These are phyloP conservation scores for Hibiscus tridactylites DNA, from an alignment of 345 rosid genomes.

Conservation along the genomic window DNA sequence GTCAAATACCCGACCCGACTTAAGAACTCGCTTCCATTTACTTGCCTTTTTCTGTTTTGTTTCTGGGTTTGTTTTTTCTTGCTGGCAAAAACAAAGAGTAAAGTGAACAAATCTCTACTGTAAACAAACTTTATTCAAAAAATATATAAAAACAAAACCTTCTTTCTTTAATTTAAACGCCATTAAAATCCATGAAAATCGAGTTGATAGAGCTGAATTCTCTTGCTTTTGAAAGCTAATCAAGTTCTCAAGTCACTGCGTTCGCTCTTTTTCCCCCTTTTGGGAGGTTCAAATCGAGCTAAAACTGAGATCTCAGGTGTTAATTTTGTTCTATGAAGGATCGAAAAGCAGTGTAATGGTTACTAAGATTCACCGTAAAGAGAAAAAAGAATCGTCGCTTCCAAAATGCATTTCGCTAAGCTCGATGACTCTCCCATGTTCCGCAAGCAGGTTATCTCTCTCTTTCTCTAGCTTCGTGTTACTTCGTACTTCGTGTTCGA, in stretches of 20 bases:
- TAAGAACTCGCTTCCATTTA: background rate
- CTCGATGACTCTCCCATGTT: constrained; percentile 99
- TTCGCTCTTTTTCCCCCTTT: background rate
- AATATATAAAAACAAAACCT: background rate
- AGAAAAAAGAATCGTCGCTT: constrained; percentile 19
- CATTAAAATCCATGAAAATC: constrained; percentile 5
- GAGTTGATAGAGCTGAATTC: background rate
- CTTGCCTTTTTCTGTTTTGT: background rate
- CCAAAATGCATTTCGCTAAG: constrained; percentile 86
- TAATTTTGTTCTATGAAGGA: constrained; percentile 9
- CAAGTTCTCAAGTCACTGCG: background rate
- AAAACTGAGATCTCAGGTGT: constrained; percentile 26
- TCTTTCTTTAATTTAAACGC: background rate
- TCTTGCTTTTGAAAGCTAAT: background rate
- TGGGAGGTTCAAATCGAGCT: constrained; percentile 1
- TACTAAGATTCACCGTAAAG: constrained; percentile 23
- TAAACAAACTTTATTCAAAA: background rate
- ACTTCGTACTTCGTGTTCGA: constrained; percentile 2
- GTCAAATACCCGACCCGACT: too few species aligned
- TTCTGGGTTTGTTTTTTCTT: constrained; percentile 23
- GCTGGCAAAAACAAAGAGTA: background rate
- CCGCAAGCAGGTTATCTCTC: constrained; percentile 76
- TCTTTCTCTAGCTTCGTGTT: constrained; percentile 3
- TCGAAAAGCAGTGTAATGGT: constrained; percentile 37
- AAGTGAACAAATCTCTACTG: background rate